Conservation (phyloP, 148 eudicot species). For the Camellia japonica region DNA sequence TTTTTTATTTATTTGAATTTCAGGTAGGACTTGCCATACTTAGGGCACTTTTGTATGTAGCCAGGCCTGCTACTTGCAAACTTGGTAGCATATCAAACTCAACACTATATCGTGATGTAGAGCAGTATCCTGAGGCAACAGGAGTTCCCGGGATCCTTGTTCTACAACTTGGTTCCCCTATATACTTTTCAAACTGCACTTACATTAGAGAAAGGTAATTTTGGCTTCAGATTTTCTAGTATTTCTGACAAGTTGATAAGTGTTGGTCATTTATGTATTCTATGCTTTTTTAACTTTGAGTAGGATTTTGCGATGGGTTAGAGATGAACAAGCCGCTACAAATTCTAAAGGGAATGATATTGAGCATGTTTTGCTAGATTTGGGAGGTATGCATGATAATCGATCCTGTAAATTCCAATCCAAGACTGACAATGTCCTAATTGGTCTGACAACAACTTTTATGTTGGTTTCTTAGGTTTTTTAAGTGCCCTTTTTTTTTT, state of each 20-base stretch:
- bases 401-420: not conserved
- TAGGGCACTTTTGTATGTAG: constrained; percentile 68
- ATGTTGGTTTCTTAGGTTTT: no score
- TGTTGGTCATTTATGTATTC: not conserved
- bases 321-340: constrained; percentile 54
- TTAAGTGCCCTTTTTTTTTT: no score
- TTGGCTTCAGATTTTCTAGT: no score
- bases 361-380: constrained; percentile 70
- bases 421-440: not conserved
- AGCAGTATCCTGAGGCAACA: constrained; percentile 60
- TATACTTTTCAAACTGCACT: constrained; percentile 60
- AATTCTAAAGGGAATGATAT: constrained; percentile 45
- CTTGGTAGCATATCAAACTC: constrained; percentile 61
- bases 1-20: not conserved
- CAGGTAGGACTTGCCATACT: constrained; percentile 62
- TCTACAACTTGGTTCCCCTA: constrained; percentile 79
- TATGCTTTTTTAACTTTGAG: constrained; percentile 11
- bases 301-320: constrained; percentile 80
- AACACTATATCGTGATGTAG: constrained; percentile 55
- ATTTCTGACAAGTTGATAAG: not conserved
- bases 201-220: constrained; percentile 76
- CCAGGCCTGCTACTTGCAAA: constrained; percentile 76
- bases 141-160: constrained; percentile 50
- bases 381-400: constrained; percentile 51
- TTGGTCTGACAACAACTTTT: no score